Conservation (phyloP, 345 rosid species). For the Diplotaxis tenuifolia region DNA sequence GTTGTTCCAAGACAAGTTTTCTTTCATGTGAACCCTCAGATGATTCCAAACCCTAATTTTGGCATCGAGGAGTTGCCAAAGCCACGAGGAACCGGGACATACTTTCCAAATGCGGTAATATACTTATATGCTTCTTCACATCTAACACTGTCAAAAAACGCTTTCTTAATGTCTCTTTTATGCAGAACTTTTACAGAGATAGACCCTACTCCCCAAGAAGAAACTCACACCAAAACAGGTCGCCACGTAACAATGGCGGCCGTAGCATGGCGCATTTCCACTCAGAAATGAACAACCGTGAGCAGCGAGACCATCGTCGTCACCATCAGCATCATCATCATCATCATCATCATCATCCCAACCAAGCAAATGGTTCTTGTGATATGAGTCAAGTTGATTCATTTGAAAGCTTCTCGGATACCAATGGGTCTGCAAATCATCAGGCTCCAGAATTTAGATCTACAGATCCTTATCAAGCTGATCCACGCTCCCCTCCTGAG, state of each 20-base stretch:
- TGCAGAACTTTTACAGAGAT: conserved; percentile 82
- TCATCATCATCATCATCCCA: conserved; percentile 30
- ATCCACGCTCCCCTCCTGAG: conserved; percentile 15
- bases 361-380: conserved; percentile 44
- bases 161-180: conserved; percentile 21
- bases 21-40: conserved; percentile 48
- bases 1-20: conserved; percentile 44
- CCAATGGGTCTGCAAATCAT: conserved; percentile 49
- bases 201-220: conserved; percentile 47
- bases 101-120: conserved; percentile 66
- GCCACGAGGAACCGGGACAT: conserved; percentile 91
- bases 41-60: conserved; percentile 51
- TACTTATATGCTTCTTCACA: conserved; percentile 26
- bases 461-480: conserved; percentile 26
- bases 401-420: conserved; percentile 39
- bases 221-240: conserved; percentile 49
- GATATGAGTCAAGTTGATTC: conserved; percentile 46
- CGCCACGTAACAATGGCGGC: conserved; percentile 63
- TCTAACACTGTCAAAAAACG: background rate
- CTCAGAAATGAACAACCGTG: too few species aligned
- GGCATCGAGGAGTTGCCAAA: conserved; percentile 67
- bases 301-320: conserved; percentile 55
- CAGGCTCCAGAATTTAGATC: too few species aligned
- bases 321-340: conserved; percentile 18
- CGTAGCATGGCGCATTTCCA: conserved; percentile 32